A percentile compares a stretch with the other conserved stretches of the same genome.
These are phyloP conservation scores for Colletotrichum orchidophilum DNA, from an alignment of 2,329 filamentous ascomycete genomes.

Conservation along the genomic window DNA sequence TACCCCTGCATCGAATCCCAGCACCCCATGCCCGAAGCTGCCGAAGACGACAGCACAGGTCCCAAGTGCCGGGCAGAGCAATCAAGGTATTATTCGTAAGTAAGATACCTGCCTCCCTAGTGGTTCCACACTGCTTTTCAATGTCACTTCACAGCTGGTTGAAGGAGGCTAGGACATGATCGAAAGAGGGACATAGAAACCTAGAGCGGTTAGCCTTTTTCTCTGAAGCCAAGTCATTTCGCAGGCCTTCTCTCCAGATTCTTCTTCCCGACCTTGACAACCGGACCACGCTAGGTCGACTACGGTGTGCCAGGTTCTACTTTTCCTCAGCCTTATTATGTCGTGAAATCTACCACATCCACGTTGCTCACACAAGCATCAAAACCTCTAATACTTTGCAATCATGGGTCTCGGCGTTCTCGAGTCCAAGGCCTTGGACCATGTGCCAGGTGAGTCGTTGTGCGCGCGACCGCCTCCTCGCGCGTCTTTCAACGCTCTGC, in stretches of 20 bases:
- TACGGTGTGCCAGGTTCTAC: not conserved
- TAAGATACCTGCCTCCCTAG: not conserved
- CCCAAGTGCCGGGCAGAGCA: not conserved
- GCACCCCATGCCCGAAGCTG: conserved; percentile 12
- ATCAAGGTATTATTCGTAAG: too few relatives aligned
- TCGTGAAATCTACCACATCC: conserved; percentile 1
- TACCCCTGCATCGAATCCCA: conserved; percentile 1
- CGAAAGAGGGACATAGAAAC: not conserved
- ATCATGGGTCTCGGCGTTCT: conserved; percentile 79
- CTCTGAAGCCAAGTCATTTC: not conserved
- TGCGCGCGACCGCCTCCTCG: not conserved
- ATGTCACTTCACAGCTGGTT: conserved; percentile 4
- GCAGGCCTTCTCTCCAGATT: not conserved
- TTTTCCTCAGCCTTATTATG: not conserved
- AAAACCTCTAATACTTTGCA: conserved; percentile 10
- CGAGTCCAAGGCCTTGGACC: conserved; percentile 70
- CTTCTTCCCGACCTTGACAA: not conserved
- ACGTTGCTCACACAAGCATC: not conserved
- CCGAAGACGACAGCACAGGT: not conserved
- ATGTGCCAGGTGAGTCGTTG: conserved; percentile 74
- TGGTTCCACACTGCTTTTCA: not conserved
- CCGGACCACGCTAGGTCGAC: not conserved
- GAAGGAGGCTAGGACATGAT: not conserved
- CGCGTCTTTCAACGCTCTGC: not conserved
- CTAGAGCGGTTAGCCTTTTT: not conserved